A percentile compares a stretch with the other conserved stretches of the same genome.
These are phyloP conservation scores for Mortierella sp. DNA, from an alignment of 371 early-diverging fungal species.

Conservation along the genomic window DNA sequence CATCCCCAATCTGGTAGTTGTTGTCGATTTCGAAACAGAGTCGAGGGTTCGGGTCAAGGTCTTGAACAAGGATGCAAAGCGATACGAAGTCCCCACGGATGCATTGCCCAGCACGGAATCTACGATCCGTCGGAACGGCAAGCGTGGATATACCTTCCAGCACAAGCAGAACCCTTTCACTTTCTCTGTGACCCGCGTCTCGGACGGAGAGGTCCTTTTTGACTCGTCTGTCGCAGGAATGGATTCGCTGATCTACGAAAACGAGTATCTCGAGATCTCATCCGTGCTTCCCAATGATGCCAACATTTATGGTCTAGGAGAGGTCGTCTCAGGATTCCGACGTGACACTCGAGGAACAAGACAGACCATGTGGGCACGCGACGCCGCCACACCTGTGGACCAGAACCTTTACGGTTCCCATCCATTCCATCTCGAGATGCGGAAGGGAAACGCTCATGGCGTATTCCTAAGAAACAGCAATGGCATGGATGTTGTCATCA, in stretches of 20 bases:
- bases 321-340: slow-evolving; percentile 65
- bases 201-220: slow-evolving; percentile 61
- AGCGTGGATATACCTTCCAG: slow-evolving; percentile 57
- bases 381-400: slow-evolving; percentile 61
- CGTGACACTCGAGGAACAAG: slow-evolving; percentile 50
- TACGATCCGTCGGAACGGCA: slow-evolving; percentile 16
- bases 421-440: slow-evolving; percentile 76
- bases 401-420: slow-evolving; percentile 79
- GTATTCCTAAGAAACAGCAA: slow-evolving; percentile 69
- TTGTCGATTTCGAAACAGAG: slow-evolving; percentile 63
- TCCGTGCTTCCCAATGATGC: slow-evolving; percentile 59
- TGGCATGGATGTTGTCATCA: slow-evolving; percentile 80
- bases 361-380: slow-evolving; percentile 67
- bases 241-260: slow-evolving; percentile 71
- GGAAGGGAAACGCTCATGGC: slow-evolving; percentile 68
- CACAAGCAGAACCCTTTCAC: slow-evolving; percentile 63
- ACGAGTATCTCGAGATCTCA: slow-evolving; percentile 74
- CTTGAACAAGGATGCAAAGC: slow-evolving; percentile 57
- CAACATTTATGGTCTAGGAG: slow-evolving; percentile 80
- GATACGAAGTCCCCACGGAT: slow-evolving; percentile 65
- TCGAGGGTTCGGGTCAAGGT: slow-evolving; percentile 66
- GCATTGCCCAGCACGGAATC: slow-evolving; percentile 57
- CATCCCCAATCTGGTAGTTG: slow-evolving; percentile 53
- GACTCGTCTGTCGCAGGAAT: slow-evolving; percentile 60
- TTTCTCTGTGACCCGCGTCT: slow-evolving; percentile 63